These are phyloP conservation scores for Syncephalastrum racemosum DNA, from an alignment of 371 early-diverging fungal species.

Conservation along the genomic window DNA sequence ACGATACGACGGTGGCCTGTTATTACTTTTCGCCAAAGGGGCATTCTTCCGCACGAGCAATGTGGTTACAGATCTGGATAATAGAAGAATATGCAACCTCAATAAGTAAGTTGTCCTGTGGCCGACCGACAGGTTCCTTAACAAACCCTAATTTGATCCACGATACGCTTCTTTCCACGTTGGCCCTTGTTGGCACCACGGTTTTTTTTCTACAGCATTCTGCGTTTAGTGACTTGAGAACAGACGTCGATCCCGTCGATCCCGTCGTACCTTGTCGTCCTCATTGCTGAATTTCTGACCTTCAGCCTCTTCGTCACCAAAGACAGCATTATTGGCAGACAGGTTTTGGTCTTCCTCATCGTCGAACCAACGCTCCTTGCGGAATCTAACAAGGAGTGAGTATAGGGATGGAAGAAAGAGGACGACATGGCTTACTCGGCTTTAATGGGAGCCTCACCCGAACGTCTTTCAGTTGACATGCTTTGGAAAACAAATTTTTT, in stretches of 20 bases:
- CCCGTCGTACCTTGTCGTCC: conserved; percentile 15
- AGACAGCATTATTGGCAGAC: conserved; percentile 7
- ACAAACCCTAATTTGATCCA: conserved; percentile 32
- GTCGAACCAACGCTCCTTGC: conserved; percentile 43
- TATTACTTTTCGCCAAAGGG: conserved; percentile 47
- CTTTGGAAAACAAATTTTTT: background rate
- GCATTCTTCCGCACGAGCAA: conserved; percentile 56
- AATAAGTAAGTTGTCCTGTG: background rate
- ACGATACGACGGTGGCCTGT: background rate
- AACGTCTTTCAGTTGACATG: background rate
- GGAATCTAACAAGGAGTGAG: conserved; percentile 22
- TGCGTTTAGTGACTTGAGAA: background rate
- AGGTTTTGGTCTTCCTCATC: conserved; percentile 18
- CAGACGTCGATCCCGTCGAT: background rate
- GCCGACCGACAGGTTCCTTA: background rate
- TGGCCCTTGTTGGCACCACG: conserved; percentile 43
- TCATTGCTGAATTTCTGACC: conserved; percentile 21
- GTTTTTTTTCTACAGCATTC: conserved; percentile 5
- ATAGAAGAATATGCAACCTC: background rate
- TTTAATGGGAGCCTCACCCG: conserved; percentile 19
- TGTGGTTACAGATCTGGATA: conserved; percentile 51
- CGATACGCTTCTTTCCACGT: conserved; percentile 41
- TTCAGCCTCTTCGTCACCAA: conserved; percentile 30
- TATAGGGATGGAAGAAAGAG: background rate
- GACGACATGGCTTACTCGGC: conserved; percentile 7